Percentiles rank a stretch among this genome's conserved stretches.
These are phyloP conservation scores for Fraxinus quadrangulata DNA, from an alignment of 257 asterid species.

Conservation along the genomic window DNA sequence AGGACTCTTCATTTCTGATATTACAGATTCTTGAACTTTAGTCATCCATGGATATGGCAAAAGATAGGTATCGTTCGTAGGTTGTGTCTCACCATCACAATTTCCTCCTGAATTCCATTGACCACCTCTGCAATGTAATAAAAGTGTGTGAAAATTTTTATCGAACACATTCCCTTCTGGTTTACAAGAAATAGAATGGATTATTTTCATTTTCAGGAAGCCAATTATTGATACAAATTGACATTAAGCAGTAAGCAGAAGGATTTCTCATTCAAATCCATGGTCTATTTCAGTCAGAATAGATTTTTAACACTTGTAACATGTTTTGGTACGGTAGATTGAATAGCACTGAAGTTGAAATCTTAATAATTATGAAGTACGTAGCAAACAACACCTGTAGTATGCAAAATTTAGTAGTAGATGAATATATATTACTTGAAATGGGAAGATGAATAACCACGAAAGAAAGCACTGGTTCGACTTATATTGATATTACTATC, in stretches of 20 bases:
- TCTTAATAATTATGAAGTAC: too few relatives aligned
- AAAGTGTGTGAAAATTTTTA: background rate
- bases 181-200: too few relatives aligned
- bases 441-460: conserved; percentile 63
- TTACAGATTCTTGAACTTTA: conserved; percentile 42
- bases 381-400: too few relatives aligned
- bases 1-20: conserved; percentile 47
- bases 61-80: conserved; percentile 41
- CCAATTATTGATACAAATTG: too few relatives aligned
- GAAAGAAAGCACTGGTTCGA: conserved; percentile 49
- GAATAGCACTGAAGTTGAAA: too few relatives aligned
- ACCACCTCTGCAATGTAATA: conserved; percentile 48
- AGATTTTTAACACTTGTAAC: too few relatives aligned
- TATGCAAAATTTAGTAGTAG: background rate
- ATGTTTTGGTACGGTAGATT: too few relatives aligned
- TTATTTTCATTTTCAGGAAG: too few relatives aligned
- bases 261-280: too few relatives aligned
- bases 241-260: too few relatives aligned
- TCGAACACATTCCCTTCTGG: too few relatives aligned
- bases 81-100: conserved; percentile 53
- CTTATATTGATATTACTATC: conserved; percentile 48
- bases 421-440: conserved; percentile 46
- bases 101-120: conserved; percentile 67
- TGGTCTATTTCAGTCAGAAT: too few relatives aligned
- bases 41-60: conserved; percentile 65